These are phyloP conservation scores for Alternaria angustiovoidea DNA, from an alignment of 2,329 filamentous ascomycete genomes.

Conservation along the genomic window DNA sequence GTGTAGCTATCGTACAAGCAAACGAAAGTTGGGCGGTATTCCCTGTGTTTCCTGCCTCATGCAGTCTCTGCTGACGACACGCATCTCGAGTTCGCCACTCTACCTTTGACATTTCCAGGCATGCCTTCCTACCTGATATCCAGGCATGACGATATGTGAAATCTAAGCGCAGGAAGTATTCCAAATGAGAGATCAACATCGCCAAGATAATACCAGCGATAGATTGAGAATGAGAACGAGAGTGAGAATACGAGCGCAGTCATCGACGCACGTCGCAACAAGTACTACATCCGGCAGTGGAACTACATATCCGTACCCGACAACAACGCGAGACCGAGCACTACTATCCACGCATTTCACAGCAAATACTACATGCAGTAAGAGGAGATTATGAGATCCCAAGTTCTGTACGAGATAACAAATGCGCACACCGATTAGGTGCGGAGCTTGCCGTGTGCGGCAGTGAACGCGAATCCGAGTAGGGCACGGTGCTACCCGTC, in stretches of 20 bases:
- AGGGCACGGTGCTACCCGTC: not conserved
- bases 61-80: not conserved
- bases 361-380: not conserved
- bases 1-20: not conserved
- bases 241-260: conserved; percentile 2
- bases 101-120: not conserved
- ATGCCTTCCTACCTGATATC: not conserved
- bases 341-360: not conserved
- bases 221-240: conserved; percentile 2
- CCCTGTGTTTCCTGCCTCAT: not conserved
- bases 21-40: not conserved
- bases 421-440: not conserved
- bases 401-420: not conserved
- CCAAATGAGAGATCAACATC: not conserved
- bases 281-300: not conserved
- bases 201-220: not conserved
- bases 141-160: too few relatives aligned
- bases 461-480: not conserved
- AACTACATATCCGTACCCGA: not conserved
- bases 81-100: not conserved
- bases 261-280: not conserved
- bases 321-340: not conserved
- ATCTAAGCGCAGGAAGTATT: not conserved
- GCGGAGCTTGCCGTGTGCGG: not conserved
- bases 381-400: not conserved